Percentiles rank a stretch among this genome's conserved stretches.
phyloP scores from a whole-genome alignment of 345 rosid species.

The Dovyalis caffra region DNA sequence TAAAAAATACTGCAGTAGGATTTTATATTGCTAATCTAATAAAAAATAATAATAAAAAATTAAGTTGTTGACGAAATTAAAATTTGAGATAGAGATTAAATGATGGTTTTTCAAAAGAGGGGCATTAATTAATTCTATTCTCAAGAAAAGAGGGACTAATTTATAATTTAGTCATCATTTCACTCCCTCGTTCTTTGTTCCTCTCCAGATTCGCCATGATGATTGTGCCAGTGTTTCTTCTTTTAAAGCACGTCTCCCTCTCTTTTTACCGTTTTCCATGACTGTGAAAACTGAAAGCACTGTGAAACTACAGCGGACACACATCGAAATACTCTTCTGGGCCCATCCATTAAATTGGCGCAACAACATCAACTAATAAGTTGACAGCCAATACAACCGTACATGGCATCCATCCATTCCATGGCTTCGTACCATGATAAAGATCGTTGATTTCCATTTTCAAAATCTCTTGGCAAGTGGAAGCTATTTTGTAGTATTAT shows the following conservation, averaged over 20 bases:
- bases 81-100: too few species aligned
- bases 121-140: too few species aligned
- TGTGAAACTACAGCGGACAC: not conserved
- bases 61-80: too few species aligned
- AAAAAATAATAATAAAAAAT: too few species aligned
- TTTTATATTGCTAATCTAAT: too few species aligned
- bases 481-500: not conserved
- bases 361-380: too few species aligned
- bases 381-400: too few species aligned
- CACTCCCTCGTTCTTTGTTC: not conserved
- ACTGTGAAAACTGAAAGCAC: slow-evolving; percentile 1
- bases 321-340: not conserved
- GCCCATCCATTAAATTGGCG: not conserved
- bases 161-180: too few species aligned
- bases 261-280: slow-evolving; percentile 16
- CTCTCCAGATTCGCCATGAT: not conserved
- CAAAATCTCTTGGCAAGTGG: not conserved
- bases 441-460: not conserved
- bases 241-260: slow-evolving; percentile 7
- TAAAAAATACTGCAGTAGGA: too few species aligned
- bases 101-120: too few species aligned
- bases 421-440: not conserved
- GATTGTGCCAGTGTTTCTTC: slow-evolving; percentile 3
- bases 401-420: not conserved
- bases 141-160: too few species aligned